Base-by-base conservation (phyloP, 2,329 filamentous ascomycete species). In the Plectosphaerella sp. region DNA sequence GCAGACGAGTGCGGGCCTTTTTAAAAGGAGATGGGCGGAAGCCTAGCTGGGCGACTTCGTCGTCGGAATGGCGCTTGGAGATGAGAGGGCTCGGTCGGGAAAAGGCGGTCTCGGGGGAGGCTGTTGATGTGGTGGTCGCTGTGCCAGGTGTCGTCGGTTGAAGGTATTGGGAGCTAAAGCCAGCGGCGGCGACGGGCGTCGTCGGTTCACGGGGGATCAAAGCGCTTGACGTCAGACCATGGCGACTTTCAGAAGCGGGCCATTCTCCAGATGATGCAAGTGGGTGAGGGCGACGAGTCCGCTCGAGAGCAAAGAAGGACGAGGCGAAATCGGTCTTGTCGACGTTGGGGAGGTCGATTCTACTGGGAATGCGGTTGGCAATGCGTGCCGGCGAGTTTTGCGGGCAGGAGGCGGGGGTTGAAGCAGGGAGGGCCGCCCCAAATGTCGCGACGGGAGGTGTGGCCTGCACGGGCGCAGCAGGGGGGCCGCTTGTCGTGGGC, bases 1-100 rank as follows among this genome's bases (percentile, higher is more conserved):
- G 70, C 5, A 75, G 69, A 48, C 77, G 76, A 28, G 67, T 72
- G 48, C 75, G 71, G 56, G 73, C 64, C 63, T 75, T 81, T 65
- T 81, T 82, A 22, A 67, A 55, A 10, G 69, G 67, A 7, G 63
- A 66, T 4, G 65, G 62, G 9, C 47, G 24, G 1, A 45, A n/a
- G 6, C 51, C 35, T 4, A 20, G 24, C 9, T 47, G 47, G n/a
- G 39, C 39, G 25, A 47, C 47, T 37, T 59, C 59, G 48, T 61
- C 54, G 48, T 70, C 58, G 25, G 59, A 56, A 4, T 59, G 55
- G 25, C 66, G 63, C 59, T 69, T 69, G 45, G 57, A 60, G 46
- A 52, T 55, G 11, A 52, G 52, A 43, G 45, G 36, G 37, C 54
- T 50, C n/a, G 57, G 48, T 52, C 54, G 51, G 33, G 28, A 33